Base-by-base conservation (phyloP, 2,329 filamentous ascomycete genomes). In the Myriosclerotinia curreyana region DNA sequence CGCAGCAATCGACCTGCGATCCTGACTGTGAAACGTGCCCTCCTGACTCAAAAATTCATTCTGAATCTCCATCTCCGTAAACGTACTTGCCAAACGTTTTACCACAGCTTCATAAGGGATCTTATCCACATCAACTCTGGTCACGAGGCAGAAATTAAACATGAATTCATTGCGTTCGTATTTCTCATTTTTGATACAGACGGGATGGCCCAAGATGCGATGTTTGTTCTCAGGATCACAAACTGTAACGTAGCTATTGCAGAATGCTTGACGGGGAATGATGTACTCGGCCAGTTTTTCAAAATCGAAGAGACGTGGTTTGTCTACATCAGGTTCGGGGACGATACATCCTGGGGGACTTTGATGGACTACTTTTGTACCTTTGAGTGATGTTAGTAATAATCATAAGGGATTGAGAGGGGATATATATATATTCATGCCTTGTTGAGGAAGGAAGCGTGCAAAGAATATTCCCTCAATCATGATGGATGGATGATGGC, bases 91-190 rank as follows among this genome's bases (percentile, higher is more conserved):
- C 59, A 98, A 81, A 71, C 96, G 91, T 69, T 89, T 82, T 62
- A 96, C 92, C 40, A 98, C 90, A 68, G 87, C 88, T 76, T 93
- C 91, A 75, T 92, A 96, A 42, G 88, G 89, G 56, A 85, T 84
- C 75, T 90, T 90, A 73, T 96, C 90, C 5, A 83, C 80, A 42
- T 83, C 80, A 64, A 86, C 83, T 59, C 89, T 84, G 58, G 96
- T 81, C 36, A 96, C 89, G 52, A 98, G 81, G 65, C 92, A 92
- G 74, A 98, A 96, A 77, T 98, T 98, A 84, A 98, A 99, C 74
- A 97, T 96, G 80, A 97, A 98, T 76, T 96, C 91, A 77, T 96
- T 96, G 65, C 95, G 88, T 73, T 89, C 86, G 74, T 98, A 96
- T 70, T 89, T 88, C 63, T 87, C 83, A 68, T 92, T 85, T 60